Percentiles rank a stretch among this genome's conserved stretches.
Conservation (phyloP, 768 basidiomycete genomes). For the Holtermanniella nyarrowii region DNA sequence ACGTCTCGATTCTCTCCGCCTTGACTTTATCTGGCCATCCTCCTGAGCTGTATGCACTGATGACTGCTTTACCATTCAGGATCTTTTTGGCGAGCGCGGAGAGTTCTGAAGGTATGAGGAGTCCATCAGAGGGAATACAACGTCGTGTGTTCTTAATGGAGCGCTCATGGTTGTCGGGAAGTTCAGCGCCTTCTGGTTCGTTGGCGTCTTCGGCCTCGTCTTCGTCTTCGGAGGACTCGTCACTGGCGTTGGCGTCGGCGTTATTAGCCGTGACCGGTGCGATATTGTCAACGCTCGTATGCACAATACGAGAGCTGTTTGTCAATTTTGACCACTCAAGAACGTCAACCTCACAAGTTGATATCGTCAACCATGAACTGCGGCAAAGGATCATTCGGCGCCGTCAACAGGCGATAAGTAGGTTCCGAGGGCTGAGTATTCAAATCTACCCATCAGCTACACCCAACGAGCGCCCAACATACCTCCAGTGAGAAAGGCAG, state of each 20-base stretch:
- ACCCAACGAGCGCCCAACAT: constrained; percentile 11
- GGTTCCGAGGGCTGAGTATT: constrained; percentile 77
- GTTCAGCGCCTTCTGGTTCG: constrained; percentile 4
- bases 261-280: constrained; percentile 3
- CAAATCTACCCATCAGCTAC: constrained; percentile 53
- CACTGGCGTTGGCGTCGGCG: constrained; percentile 45
- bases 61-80: constrained; percentile 37
- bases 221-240: constrained; percentile 37
- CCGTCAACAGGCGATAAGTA: constrained; percentile 65
- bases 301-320: constrained; percentile 54
- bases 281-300: constrained; percentile 32
- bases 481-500: constrained; percentile 79
- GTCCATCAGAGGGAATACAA: constrained; percentile 54
- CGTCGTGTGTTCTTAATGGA: constrained; percentile 64
- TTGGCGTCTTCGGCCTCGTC: constrained; percentile 18
- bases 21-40: constrained; percentile 9
- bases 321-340: too few relatives aligned
- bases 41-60: constrained; percentile 56
- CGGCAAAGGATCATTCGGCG: constrained; percentile 48
- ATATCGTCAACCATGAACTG: constrained; percentile 50
- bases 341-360: too few relatives aligned
- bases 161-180: constrained; percentile 17
- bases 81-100: constrained; percentile 44
- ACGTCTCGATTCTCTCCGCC: constrained; percentile 42
- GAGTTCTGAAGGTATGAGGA: constrained; percentile 56